phyloP scores from a whole-genome alignment of 208 protist species.

The Leishmania turanica region DNA sequence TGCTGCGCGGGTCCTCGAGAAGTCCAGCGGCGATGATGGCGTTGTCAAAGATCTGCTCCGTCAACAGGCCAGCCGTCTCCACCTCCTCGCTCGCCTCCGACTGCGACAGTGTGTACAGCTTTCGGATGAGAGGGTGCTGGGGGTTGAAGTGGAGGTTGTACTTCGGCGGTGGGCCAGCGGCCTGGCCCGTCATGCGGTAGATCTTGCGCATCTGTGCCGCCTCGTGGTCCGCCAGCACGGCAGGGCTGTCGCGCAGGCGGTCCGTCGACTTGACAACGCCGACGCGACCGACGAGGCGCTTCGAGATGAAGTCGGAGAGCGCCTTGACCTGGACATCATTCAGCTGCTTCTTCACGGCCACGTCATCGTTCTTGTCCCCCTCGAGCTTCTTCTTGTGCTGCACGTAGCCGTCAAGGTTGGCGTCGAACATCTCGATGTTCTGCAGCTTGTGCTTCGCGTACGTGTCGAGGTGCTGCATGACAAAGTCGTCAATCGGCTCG shows the following conservation, averaged over 20 bases:
- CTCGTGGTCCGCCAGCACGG: conserved; percentile 92
- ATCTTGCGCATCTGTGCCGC: conserved; percentile 93
- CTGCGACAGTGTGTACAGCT: conserved; percentile 90
- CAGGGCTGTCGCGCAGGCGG: conserved; percentile 88
- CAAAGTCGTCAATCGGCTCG: conserved; percentile 96
- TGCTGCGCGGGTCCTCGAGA: conserved; percentile 92
- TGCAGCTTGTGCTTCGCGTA: conserved; percentile 95
- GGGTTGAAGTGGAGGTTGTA: conserved; percentile 95
- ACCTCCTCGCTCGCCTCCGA: conserved; percentile 70
- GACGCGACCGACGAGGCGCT: conserved; percentile 86
- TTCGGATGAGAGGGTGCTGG: conserved; percentile 90
- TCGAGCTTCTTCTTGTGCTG: conserved; percentile 89
- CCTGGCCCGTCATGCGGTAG: conserved; percentile 87
- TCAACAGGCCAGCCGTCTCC: conserved; percentile 84
- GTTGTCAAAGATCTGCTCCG: conserved; percentile 95
- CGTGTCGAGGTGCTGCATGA: conserved; percentile 94
- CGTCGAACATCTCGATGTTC: conserved; percentile 93
- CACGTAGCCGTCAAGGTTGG: conserved; percentile 86
- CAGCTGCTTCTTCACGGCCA: conserved; percentile 86
- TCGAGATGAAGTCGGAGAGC: conserved; percentile 88
- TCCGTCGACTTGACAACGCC: conserved; percentile 85
- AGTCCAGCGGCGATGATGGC: conserved; percentile 92
- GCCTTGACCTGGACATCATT: conserved; percentile 85
- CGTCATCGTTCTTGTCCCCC: conserved; percentile 80
- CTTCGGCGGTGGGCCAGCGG: conserved; percentile 84